Evolutionary conservation across 192 early-diverging fungal genomes (phyloP), one percentile per base, ranked within the genome.

Genomic region (Coemansia sp.): DNA sequence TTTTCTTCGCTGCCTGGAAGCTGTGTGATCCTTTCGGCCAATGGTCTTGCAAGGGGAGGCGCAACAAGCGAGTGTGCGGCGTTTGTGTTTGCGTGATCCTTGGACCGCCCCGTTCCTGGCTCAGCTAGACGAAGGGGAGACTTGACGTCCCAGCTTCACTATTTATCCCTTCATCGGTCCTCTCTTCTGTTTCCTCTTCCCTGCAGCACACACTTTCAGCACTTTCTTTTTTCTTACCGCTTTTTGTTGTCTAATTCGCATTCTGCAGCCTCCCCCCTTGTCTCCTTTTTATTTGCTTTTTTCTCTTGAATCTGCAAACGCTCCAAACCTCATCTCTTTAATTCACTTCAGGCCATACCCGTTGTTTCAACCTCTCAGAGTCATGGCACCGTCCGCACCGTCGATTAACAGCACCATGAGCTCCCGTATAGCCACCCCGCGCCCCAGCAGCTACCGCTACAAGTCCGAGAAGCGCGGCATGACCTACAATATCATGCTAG

Each of bases 401-500:
- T 81, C 78, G 69, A 81, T 81, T 66, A 69, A 66, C 73, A 81
- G 78, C 58, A 75, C 53, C 60, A 63, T 73, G 71, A 79, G 73
- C 73, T 67, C 69, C 29, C 78, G 78, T 40, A 74, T 74, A 38
- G 66, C 64, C 20, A 81, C 78, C n/a, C 62, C 82, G 50, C 82
- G 82, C 22, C 82, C 83, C 46, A 81, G 76, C 55, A 81, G 84
- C 67, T 85, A 85, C 67, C 84, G 93, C 63, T 83, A 93, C 85
- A 97, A 97, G 86, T 95, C 93, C 60, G 89, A 90, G 65, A 97
- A 96, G 84, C 95, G 95, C 70, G 95, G 95, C 76, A 90, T 99
- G 81, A 89, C 89, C 82, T 96, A 98, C 85, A 97, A 94, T 81
- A 82, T 99, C 64, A 98, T 99, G 94, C 92, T 96, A 67, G 95